Base-by-base conservation (phyloP, 2,329 filamentous ascomycete species). In the Gaeumannomyces tritici region DNA sequence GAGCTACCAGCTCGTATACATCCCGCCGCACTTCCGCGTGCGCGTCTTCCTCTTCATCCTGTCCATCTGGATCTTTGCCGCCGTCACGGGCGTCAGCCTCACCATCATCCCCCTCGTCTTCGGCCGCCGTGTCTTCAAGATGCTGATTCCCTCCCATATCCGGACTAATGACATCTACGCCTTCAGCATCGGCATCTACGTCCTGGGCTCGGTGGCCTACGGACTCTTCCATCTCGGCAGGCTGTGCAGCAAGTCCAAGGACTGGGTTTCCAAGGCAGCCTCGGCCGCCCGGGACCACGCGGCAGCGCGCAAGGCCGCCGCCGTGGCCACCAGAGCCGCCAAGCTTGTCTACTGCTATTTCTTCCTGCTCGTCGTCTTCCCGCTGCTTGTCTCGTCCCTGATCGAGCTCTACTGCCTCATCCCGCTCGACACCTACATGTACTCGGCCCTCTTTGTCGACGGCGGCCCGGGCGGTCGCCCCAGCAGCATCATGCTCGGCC, bases 141-240 rank as follows among this genome's bases (percentile, higher is more conserved):
- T 82, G 31, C 76, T 93, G 42, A 85, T 96, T 55, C 90, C 91
- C 5, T 76, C 80, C 0, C 82, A 89, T 65, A 83, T 90, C 59
- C 84, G 84, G 55, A 89, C 93, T 71, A 99, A 98, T 74, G 95
- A 99, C 73, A 89, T 99, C 29, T 98, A 99, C 70, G 93, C 95
- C 15, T 96, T 97, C 73, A 96, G 91, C 61, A 86, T 95, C 33
- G 95, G 95, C 18, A 83, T 96, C 55, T 96, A 96, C 71, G 79
- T 91, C 29, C 79, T 96, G 5, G 91, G 90, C 13, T 85, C 84
- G 4, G 70, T 84, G 1, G 77, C 83, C 3, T 96, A 93, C 72
- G 74, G 83, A 55, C 67, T 81, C 31, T 76, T 86, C 66, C 83
- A 87, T 70, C 67, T 80, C 24, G 76, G 73, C 15, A 69, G 72